Conservation (phyloP, 169 alveolate genomes). For the Eimeria sp. region DNA sequence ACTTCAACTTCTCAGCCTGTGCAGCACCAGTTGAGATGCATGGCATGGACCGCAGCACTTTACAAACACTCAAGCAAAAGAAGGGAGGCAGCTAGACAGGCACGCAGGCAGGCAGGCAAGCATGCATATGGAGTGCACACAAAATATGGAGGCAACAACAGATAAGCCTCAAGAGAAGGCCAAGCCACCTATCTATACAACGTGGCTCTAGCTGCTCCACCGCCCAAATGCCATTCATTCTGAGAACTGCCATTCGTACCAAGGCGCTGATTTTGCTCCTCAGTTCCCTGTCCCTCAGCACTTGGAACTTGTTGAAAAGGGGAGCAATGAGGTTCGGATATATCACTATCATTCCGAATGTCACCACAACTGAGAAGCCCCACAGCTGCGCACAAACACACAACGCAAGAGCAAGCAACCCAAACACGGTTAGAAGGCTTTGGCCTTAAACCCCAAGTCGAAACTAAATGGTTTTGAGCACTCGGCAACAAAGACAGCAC, state of each 20-base stretch:
- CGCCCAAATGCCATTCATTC: conserved; percentile 40
- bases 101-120: neutral
- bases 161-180: neutral
- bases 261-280: conserved; percentile 90
- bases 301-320: conserved; percentile 96
- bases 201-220: no score
- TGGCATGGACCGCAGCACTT: neutral
- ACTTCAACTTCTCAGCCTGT: conserved; percentile 87
- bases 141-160: neutral
- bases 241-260: conserved; percentile 76
- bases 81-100: neutral
- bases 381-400: conserved; percentile 81
- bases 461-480: neutral
- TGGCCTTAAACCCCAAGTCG: neutral
- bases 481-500: neutral
- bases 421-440: neutral
- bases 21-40: neutral
- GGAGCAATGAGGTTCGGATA: conserved; percentile 97
- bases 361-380: conserved; percentile 89
- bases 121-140: neutral
- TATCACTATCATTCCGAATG: conserved; percentile 90
- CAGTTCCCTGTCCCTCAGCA: conserved; percentile 93
- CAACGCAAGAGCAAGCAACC: neutral
- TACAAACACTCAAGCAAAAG: neutral
- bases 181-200: neutral